These are phyloP conservation scores for Alectoria sarmentosa DNA, from an alignment of 495 filamentous ascomycete species.

Conservation along the genomic window DNA sequence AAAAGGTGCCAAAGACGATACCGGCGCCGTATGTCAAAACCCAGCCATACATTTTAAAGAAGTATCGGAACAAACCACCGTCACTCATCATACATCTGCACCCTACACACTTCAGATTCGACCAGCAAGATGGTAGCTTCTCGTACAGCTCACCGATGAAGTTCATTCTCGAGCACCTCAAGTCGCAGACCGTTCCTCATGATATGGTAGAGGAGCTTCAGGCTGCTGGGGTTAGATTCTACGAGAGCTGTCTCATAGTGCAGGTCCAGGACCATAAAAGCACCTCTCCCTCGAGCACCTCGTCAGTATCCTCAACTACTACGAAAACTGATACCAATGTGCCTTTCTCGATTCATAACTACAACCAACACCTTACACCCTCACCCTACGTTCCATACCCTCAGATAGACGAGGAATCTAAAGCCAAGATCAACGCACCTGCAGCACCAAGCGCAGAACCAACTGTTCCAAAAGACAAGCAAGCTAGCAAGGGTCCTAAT, in stretches of 20 bases:
- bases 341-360: conserved; percentile 85
- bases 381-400: conserved; percentile 80
- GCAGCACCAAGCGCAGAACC: conserved; percentile 31
- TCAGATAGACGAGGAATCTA: conserved; percentile 32
- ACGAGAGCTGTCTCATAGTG: conserved; percentile 92
- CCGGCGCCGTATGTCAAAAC: conserved; percentile 57
- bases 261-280: conserved; percentile 81
- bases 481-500: conserved; percentile 47
- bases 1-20: conserved; percentile 34
- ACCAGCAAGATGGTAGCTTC: conserved; percentile 89
- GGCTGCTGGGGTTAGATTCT: conserved; percentile 66
- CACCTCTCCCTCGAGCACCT: conserved; percentile 43
- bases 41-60: conserved; percentile 70
- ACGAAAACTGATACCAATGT: conserved; percentile 52
- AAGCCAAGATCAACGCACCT: conserved; percentile 30
- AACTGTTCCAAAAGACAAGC: conserved; percentile 39
- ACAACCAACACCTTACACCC: conserved; percentile 78
- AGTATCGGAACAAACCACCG: conserved; percentile 66
- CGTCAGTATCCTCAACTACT: conserved; percentile 40
- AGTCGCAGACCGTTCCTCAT: conserved; percentile 58
- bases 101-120: conserved; percentile 81
- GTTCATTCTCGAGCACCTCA: conserved; percentile 71
- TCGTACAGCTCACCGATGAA: conserved; percentile 87
- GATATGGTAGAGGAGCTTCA: conserved; percentile 66
- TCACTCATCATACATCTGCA: conserved; percentile 84